Percentiles rank a stretch among this genome's conserved stretches.
Evolutionary conservation across 257 asterid species (phyloP).

Genomic region (Avicennia marina): DNA sequence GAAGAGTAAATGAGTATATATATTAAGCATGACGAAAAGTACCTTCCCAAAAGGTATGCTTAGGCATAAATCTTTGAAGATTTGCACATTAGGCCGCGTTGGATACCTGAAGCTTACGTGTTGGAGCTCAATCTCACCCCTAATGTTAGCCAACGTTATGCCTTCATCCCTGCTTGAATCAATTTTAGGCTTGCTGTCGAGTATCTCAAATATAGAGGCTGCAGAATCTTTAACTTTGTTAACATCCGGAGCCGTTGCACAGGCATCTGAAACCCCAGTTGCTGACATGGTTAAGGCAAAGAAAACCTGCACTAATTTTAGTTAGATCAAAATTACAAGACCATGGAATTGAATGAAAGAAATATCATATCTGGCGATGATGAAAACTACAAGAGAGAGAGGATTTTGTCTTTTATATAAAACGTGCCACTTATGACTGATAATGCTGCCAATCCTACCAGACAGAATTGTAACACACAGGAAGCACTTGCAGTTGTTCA

Average conservation of each 20-base stretch:
- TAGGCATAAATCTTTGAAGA: conserved; percentile 56
- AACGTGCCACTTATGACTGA: no score
- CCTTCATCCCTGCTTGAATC: conserved; percentile 77
- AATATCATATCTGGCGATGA: no score
- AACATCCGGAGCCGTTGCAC: conserved; percentile 74
- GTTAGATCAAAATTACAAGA: no score
- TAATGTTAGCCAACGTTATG: conserved; percentile 45
- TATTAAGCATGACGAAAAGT: background rate
- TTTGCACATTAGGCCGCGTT: conserved; percentile 69
- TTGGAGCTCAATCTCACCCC: conserved; percentile 66
- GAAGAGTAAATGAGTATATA: no score
- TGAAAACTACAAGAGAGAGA: no score
- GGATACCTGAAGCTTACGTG: conserved; percentile 81
- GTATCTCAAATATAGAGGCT: conserved; percentile 67
- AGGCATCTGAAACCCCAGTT: conserved; percentile 67
- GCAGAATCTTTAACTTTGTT: conserved; percentile 75
- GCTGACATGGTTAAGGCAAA: conserved; percentile 85
- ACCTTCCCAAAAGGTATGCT: conserved; percentile 73
- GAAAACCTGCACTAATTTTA: conserved; percentile 60
- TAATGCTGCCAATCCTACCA: no score
- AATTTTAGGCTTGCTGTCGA: conserved; percentile 63
- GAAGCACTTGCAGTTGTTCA: no score
- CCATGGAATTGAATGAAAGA: no score
- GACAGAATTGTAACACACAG: no score
- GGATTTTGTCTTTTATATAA: no score